Base-by-base conservation (phyloP, 176 grass and related monocot genomes). In the Pharus latifolius region DNA sequence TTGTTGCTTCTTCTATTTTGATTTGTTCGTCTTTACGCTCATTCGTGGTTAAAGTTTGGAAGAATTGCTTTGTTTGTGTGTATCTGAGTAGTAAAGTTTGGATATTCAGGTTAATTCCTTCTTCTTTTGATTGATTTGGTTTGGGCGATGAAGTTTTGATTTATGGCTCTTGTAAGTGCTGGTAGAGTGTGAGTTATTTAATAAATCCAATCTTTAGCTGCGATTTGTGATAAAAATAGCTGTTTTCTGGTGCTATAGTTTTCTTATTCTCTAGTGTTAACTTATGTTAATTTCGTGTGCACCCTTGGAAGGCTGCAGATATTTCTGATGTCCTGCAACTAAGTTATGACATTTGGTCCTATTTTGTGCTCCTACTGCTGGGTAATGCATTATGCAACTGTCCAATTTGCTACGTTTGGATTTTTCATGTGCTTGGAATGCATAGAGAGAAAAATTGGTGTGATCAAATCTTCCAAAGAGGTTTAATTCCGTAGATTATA, bases 401-500 rank as follows among this genome's bases (percentile, higher is more conserved):
- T 11, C 10, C 52, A 60, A 5, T 18, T 57, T 58, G 11, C 45
- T 34, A 24, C 16, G 19, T 47, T 64, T 65, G 56, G 27, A 20
- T 18, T 42, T 32, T 38, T 5, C 4, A 9, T 4, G 35, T 38
- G 35, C 35, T 59, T 42, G 4, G 49, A 44, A 60, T 52, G n/a
- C 61, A 50, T 31, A 29, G 49, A n/a, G 23, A 14, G 31, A 18
- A 29, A n/a, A 24, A 69, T 12, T 29, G 1, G 22, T 69, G 53
- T 40, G 65, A 60, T 68, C 35, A 67, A 23, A 56, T 74, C 43
- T 33, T 38, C 24, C 2, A n/a, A 11, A 74, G 51, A 67, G 50
- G 61, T 41, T 49, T 67, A 51, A 50, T 67, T 43, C 19, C 58
- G 41, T 49, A 27, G 8, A 37, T 14, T 73, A 82, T 49, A 67